These are phyloP conservation scores for Phytomonas serpens DNA, from an alignment of 208 protist genomes.

Conservation along the genomic window DNA sequence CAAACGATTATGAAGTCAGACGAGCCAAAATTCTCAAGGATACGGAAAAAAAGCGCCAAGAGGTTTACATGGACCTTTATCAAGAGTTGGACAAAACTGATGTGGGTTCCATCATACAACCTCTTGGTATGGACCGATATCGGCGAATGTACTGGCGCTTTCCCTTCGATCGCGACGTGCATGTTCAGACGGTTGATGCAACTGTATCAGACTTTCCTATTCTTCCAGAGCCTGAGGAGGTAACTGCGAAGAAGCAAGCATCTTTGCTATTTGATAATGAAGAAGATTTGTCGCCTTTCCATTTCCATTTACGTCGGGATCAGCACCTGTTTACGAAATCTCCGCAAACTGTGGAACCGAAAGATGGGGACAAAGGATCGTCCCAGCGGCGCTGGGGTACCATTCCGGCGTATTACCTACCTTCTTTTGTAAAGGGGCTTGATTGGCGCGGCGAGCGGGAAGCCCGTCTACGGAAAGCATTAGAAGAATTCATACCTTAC, in stretches of 20 bases:
- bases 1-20: conserved; percentile 22
- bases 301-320: background rate
- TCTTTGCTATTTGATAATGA: conserved; percentile 44
- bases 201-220: conserved; percentile 25
- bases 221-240: conserved; percentile 28
- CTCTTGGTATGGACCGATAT: conserved; percentile 83
- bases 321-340: background rate
- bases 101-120: conserved; percentile 45
- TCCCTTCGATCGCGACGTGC: conserved; percentile 51
- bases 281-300: conserved; percentile 10
- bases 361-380: background rate
- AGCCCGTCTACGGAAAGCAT: conserved; percentile 31
- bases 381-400: conserved; percentile 34
- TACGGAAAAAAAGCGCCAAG: conserved; percentile 25
- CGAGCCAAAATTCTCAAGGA: conserved; percentile 26
- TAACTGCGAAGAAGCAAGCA: conserved; percentile 12
- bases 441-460: conserved; percentile 63
- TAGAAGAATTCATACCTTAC: conserved; percentile 49
- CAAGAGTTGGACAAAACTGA: conserved; percentile 38
- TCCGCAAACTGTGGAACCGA: background rate
- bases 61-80: conserved; percentile 25
- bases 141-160: conserved; percentile 84
- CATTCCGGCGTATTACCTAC: conserved; percentile 48
- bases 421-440: conserved; percentile 43
- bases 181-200: conserved; percentile 53